Evolutionary conservation across 345 rosid genomes (phyloP), one percentile per base, ranked within the genome.

Genomic region (Gossypium turneri): DNA sequence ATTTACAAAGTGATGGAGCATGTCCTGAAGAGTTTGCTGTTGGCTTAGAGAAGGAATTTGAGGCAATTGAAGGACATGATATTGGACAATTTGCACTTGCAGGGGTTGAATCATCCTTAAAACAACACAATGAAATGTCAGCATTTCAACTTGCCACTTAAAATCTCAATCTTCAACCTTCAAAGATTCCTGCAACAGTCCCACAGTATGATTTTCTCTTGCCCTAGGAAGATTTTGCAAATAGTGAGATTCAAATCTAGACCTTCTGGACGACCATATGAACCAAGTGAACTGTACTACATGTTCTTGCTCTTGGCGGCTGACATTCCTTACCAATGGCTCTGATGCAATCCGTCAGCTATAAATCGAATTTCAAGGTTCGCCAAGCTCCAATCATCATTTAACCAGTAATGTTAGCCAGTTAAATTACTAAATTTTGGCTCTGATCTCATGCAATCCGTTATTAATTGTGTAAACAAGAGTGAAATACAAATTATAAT

Each of bases 21-120:
- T 43, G 70, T 64, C 88, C 85, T 0, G 90, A 90, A 70, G 92
- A 90, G 72, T 92, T 89, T 82, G 86, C 89, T 0, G 67, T 92
- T 38, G 94, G 95, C 63, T 81, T 94, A 64, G 83, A 89, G 59
- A 82, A 84, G 1, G 92, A 88, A 69, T 86, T 85, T 76, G 79
- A 73, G 72, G 76, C 87, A 48, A 85, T 87, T 24, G 67, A 76
- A 61, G 91, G 93, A 1, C 90, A 88, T 72, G 91, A 94, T 73
- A 90, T 94, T 41, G 97, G 98, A 24, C 98, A 86, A 74, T 92
- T 92, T 76, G 85, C 87, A 3, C 90, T 88, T 76, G 84, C 87
- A 1, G 92, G 89, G 70, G 51, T 86, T 76, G 81, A 82, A 76
- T 80, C 81, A 48, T 62, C 84, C 4, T 53, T 15, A 11, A 53